Evolutionary conservation across 176 grass and related monocot genomes (phyloP).

Genomic region (Avena insularis): DNA sequence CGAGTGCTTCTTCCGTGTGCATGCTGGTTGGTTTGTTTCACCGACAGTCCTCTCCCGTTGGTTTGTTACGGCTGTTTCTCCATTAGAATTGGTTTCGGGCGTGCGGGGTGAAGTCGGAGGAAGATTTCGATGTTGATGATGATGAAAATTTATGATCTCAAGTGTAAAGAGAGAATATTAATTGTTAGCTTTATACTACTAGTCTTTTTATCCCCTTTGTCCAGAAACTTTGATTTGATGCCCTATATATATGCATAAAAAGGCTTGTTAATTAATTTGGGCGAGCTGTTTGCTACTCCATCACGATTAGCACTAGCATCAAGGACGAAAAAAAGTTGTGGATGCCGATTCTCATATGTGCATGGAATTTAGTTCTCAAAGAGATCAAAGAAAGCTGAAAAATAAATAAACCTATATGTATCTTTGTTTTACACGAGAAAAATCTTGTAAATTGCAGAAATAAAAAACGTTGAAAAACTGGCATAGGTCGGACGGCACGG

Average conservation of each 20-base stretch:
- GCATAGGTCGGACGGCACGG: neutral
- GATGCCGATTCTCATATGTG: neutral
- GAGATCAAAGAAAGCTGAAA: neutral
- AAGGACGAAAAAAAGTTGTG: neutral
- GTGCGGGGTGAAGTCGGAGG: slow-evolving; percentile 35
- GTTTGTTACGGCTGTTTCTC: slow-evolving; percentile 24
- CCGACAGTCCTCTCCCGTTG: neutral
- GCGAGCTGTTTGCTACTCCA: neutral
- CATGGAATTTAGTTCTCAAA: too few relatives aligned
- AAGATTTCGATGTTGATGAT: slow-evolving; percentile 45
- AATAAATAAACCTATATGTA: neutral
- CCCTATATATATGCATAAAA: neutral
- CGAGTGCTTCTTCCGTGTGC: neutral
- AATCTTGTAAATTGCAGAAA: neutral
- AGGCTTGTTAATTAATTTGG: neutral
- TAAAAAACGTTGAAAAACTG: neutral
- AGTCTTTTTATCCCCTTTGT: neutral
- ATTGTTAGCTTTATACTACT: neutral
- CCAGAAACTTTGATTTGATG: neutral
- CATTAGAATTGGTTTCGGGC: slow-evolving; percentile 26
- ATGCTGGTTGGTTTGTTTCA: slow-evolving; percentile 34
- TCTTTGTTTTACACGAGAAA: neutral
- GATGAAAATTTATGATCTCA: slow-evolving; percentile 54
- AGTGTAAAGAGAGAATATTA: slow-evolving; percentile 36
- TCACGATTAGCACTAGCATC: slow-evolving; percentile 6